Evolutionary conservation across 225 moss, liverwort and hornwort genomes (phyloP).

Genomic region (Physcomitrium patens): DNA sequence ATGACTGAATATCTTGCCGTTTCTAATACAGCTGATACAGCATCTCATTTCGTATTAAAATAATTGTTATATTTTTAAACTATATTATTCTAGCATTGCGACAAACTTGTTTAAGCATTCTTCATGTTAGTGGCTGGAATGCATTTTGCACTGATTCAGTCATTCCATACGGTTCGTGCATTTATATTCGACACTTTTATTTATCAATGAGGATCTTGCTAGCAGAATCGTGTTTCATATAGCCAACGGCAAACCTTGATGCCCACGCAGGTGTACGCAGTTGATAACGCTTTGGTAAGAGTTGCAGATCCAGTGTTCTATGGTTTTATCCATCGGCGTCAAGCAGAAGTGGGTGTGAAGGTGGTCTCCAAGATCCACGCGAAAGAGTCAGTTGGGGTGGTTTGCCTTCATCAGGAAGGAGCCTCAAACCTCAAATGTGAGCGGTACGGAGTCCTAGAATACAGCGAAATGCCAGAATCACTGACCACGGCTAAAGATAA

Average conservation of each 20-base stretch:
- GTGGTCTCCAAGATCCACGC: constrained; percentile 75
- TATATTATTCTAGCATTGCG: not conserved
- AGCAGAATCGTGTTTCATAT: not conserved
- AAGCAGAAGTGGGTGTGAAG: constrained; percentile 93
- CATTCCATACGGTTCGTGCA: not conserved
- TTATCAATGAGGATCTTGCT: not conserved
- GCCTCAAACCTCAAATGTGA: constrained; percentile 5
- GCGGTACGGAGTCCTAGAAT: constrained; percentile 74
- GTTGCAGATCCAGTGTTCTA: constrained; percentile 97
- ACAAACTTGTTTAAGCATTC: not conserved
- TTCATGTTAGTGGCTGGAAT: not conserved
- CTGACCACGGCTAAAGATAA: constrained; percentile 58
- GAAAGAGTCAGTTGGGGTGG: constrained; percentile 80
- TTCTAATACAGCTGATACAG: not conserved
- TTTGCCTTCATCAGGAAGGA: constrained; percentile 65
- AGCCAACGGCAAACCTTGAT: not conserved
- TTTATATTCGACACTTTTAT: not conserved
- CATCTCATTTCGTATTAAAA: not conserved
- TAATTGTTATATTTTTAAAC: not conserved
- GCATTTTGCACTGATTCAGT: not conserved
- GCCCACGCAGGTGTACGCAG: constrained; percentile 79
- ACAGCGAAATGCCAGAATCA: constrained; percentile 77
- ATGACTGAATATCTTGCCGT: not conserved
- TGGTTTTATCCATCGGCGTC: constrained; percentile 62
- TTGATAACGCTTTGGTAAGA: constrained; percentile 88